Conservation (phyloP, 495 filamentous ascomycete genomes). For the Geoglossum glabrum region DNA sequence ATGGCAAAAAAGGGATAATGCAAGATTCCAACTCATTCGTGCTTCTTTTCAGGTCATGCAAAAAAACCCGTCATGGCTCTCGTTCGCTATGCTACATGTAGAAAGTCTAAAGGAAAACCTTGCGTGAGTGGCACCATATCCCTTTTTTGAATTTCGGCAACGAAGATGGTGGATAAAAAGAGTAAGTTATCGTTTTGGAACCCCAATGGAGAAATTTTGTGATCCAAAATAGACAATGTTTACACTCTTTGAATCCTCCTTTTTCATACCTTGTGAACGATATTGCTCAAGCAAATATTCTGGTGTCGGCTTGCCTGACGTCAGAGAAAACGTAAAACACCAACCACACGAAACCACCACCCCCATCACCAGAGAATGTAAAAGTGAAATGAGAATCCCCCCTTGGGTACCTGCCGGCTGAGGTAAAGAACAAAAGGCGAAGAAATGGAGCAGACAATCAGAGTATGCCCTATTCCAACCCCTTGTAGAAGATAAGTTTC, state of each 20-base stretch:
- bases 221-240: background rate
- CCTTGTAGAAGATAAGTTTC: background rate
- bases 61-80: background rate
- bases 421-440: background rate
- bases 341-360: no score
- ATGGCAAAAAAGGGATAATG: background rate
- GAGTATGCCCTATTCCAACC: background rate
- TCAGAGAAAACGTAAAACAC: no score
- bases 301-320: no score
- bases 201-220: background rate
- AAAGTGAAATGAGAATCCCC: background rate
- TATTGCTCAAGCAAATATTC: no score
- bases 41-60: background rate
- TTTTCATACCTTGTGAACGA: background rate
- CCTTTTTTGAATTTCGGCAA: background rate
- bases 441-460: background rate
- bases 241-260: no score
- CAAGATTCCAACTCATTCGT: background rate
- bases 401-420: background rate
- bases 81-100: conserved; percentile 1
- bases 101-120: background rate
- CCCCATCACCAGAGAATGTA: background rate
- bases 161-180: no score
- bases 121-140: background rate
- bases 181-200: background rate